Base-by-base conservation (phyloP, 2,329 filamentous ascomycete species). In the Colletotrichum truncatum region DNA sequence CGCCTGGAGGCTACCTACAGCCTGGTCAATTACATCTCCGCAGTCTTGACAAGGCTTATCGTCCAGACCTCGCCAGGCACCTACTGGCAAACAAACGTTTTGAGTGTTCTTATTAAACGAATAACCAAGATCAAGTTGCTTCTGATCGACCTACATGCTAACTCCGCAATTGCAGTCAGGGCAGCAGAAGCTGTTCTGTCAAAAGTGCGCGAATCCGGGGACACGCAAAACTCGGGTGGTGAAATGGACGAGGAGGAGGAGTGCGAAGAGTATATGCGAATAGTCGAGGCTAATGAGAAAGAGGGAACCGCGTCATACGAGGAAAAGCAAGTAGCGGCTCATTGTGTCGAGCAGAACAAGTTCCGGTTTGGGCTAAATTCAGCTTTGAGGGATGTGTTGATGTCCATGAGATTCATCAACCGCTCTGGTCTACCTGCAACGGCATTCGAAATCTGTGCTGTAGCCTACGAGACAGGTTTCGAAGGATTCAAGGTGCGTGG, bases 11-110 rank as follows among this genome's bases (percentile, higher is more conserved):
- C 59, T 8, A 28, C 23, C 12, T 58, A 59, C 30, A 45, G 26
- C 8, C 45, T 69, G 10, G 28, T 69, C 39, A 56, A 68, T 55
- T 68, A 67, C 66, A 61, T 69, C 32, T 53, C 68, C 1, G 68
- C 63, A 6, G 53, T 64, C 26, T 6, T 68, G n/a, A 52, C 67
- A 14, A 51, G 64, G 5, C 25, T 68, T 4, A 48, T 68, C 30
- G 43, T 39, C 39, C 54, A 68, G 43, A 59, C 38, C 3, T 67
- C 66, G 3, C 16, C 23, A 2, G 59, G 68, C 6, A 10, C 9
- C 4, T 63, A 46, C 48, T 70, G 64, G 67, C 46, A 63, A 3
- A 23, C 21, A 12, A 64, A 64, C 12, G 14, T 65, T 3, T 16
- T 70, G 14, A 26, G 53, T 14, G 63, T 58, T 14, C 59, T 67